Evolutionary conservation across 495 filamentous ascomycete genomes (phyloP).

Genomic region (Aspergillus ostianus): DNA sequence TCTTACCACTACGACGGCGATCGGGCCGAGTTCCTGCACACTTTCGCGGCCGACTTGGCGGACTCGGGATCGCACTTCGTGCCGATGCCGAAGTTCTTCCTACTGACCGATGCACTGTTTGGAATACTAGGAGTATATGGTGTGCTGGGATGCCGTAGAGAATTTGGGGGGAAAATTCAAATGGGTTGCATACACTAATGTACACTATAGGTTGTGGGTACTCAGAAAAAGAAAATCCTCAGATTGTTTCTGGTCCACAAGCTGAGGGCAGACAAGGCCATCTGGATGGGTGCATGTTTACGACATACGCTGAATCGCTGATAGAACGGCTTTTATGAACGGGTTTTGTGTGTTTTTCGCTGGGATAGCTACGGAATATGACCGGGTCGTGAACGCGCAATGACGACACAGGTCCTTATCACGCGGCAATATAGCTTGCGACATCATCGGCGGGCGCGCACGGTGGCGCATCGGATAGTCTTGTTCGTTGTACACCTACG

Average conservation of each 20-base stretch:
- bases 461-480: neutral
- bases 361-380: neutral
- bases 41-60: neutral
- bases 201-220: neutral
- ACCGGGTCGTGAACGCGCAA: neutral
- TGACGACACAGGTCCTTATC: neutral
- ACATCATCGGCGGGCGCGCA: neutral
- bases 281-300: neutral
- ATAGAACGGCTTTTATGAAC: neutral
- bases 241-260: neutral
- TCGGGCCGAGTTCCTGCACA: neutral
- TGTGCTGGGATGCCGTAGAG: slow-evolving; percentile 2
- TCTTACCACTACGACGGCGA: neutral
- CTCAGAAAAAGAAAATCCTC: neutral
- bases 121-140: too few relatives aligned
- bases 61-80: neutral
- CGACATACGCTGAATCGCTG: neutral
- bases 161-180: neutral
- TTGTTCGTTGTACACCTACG: neutral
- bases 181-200: slow-evolving; percentile 5
- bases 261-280: neutral
- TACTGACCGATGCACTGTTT: slow-evolving; percentile 1
- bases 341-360: too few relatives aligned
- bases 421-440: neutral
- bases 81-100: slow-evolving; percentile 9